Base-by-base conservation (phyloP, 495 filamentous ascomycete species). In the Lepidopterella palustris region DNA sequence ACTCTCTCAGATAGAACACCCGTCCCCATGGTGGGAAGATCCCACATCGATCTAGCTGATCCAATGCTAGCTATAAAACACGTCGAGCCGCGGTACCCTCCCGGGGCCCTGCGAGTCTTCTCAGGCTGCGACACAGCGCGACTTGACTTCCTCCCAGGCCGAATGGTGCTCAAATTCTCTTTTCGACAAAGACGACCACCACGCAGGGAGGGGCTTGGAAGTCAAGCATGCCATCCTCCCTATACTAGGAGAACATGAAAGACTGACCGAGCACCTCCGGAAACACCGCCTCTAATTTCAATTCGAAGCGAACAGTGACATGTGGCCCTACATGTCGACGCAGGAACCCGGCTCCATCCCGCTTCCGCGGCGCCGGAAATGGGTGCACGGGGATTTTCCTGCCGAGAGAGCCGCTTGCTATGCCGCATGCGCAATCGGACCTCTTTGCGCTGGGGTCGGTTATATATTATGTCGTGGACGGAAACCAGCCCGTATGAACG, bases 381-480 rank as follows among this genome's bases (percentile, higher is more conserved):
- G 49, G 49, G 32, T 39, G 51, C 52, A 61, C 26, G 9, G 29
- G 2, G 11, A 55, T 61, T 28, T 61, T 61, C 24, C 51, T 55
- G 13, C 58, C 58, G 20, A 45, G 58, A 32, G 39, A 55, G 21
- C 39, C 31, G 4, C 52, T 27, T 4, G 29, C 24, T 47, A 45
- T 40, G 8, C 50, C 58, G 23, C 21, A 29, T 23, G 28, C 28
- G 26, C 29, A 53, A 31, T 53, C 52, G 3, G 58, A 61, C 27
- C 50, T 61, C 5, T 61, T 61, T 39, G 52, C 35, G 32, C 55
- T 61, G 15, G 58, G 58, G 4, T 61, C 58, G 3, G 42, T 49
- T 35, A 47, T 61, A 5, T 61, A 61, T 31, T 55, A 45, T 39
- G 55, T 61, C 24, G 47, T 61, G 51, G 9, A 50, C 20, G 58